phyloP scores from a whole-genome alignment of 805 yeast species.

The Wickerhamiella azymoides region DNA sequence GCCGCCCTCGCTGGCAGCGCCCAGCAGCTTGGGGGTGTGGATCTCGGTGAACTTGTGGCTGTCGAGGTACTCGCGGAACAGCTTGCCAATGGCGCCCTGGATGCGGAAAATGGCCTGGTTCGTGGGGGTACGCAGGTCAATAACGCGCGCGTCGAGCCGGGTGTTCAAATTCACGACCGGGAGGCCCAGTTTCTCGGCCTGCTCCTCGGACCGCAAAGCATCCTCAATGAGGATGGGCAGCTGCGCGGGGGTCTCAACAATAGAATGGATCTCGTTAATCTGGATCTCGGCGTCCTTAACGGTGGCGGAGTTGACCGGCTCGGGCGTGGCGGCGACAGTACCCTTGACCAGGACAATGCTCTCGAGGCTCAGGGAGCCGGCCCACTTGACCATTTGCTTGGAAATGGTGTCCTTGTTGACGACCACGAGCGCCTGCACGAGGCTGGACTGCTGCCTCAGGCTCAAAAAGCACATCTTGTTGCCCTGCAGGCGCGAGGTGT shows the following conservation, averaged over 20 bases:
- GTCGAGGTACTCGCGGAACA: conserved; percentile 79
- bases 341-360: conserved; percentile 88
- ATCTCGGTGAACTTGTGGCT: conserved; percentile 67
- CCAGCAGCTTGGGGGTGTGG: conserved; percentile 91
- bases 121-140: conserved; percentile 91
- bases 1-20: conserved; percentile 97
- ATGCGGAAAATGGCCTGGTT: conserved; percentile 95
- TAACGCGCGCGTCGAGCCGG: conserved; percentile 85
- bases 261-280: conserved; percentile 55
- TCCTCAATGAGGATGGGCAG: conserved; percentile 93
- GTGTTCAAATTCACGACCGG: conserved; percentile 96
- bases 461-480: conserved; percentile 85
- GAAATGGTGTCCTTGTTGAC: conserved; percentile 61
- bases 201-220: conserved; percentile 87
- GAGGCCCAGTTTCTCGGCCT: conserved; percentile 63
- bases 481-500: conserved; percentile 88
- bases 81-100: conserved; percentile 73
- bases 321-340: conserved; percentile 66
- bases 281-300: conserved; percentile 81
- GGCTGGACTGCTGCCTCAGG: conserved; percentile 75
- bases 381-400: conserved; percentile 96
- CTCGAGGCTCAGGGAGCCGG: conserved; percentile 71
- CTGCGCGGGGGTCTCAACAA: conserved; percentile 81
- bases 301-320: conserved; percentile 78
- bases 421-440: conserved; percentile 75